A percentile compares a stretch with the other conserved stretches of the same genome.
phyloP scores from a whole-genome alignment of 768 basidiomycete species.

The Tephrocybe sp. region DNA sequence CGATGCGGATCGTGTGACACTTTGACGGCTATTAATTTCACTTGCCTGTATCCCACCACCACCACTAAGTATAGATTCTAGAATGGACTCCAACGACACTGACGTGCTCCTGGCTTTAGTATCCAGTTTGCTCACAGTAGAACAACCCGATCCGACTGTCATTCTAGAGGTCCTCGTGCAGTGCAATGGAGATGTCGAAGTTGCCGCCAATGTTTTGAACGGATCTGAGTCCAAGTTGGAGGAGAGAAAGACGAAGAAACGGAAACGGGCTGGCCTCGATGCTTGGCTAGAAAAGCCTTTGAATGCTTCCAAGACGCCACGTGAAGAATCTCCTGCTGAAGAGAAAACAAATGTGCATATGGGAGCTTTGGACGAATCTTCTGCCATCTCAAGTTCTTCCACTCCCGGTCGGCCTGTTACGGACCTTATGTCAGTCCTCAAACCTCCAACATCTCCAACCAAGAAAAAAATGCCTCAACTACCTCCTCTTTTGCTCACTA shows the following conservation, averaged over 20 bases:
- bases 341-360: background rate
- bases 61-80: background rate
- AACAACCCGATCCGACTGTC: constrained; percentile 30
- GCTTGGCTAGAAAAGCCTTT: constrained; percentile 44
- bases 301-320: constrained; percentile 2
- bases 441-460: constrained; percentile 38
- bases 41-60: background rate
- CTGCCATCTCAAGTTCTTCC: constrained; percentile 1
- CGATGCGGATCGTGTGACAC: background rate
- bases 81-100: constrained; percentile 41
- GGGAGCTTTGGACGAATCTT: background rate
- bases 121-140: constrained; percentile 47
- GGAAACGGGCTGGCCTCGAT: constrained; percentile 48
- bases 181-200: constrained; percentile 53
- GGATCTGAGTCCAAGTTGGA: background rate
- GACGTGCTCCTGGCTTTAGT: constrained; percentile 68
- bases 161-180: constrained; percentile 60
- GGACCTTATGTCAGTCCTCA: constrained; percentile 57
- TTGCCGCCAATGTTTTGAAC: constrained; percentile 42
- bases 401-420: constrained; percentile 27
- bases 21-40: too few species aligned
- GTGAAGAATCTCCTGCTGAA: background rate
- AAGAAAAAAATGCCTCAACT: constrained; percentile 37
- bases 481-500: constrained; percentile 62
- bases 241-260: constrained; percentile 37